A percentile compares a stretch with the other conserved stretches of the same genome.
Evolutionary conservation across 148 eudicot genomes (phyloP).

Genomic region (Camellia japonica): DNA sequence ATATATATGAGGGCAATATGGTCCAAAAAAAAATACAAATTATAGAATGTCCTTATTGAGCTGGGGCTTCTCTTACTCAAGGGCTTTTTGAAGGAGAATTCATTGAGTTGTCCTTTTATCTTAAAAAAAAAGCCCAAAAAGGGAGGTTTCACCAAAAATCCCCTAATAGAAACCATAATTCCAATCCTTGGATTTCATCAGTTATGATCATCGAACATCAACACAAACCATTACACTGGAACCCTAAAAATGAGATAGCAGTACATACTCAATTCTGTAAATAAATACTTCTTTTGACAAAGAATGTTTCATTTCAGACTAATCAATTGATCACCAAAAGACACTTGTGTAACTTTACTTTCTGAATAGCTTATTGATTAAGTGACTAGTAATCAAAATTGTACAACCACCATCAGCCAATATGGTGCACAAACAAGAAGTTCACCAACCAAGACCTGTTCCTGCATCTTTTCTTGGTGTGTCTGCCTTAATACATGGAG

Average conservation of each 20-base stretch:
- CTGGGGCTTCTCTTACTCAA: too few species aligned
- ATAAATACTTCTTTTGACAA: background rate
- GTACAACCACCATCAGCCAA: background rate
- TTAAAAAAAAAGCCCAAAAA: too few species aligned
- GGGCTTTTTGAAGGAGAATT: too few species aligned
- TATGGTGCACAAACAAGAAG: slow-evolving; percentile 9
- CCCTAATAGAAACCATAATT: background rate
- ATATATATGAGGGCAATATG: too few species aligned
- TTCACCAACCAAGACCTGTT: slow-evolving; percentile 63
- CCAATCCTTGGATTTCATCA: background rate
- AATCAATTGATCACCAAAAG: background rate
- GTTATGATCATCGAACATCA: background rate
- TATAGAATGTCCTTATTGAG: too few species aligned
- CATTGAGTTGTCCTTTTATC: too few species aligned
- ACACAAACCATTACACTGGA: background rate
- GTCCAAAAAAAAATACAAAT: too few species aligned
- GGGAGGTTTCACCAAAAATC: too few species aligned
- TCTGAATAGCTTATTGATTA: background rate
- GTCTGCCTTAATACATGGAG: slow-evolving; percentile 58
- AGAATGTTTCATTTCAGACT: background rate
- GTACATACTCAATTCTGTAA: background rate
- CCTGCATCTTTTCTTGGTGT: slow-evolving; percentile 53
- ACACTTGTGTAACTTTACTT: background rate
- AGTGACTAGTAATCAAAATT: background rate
- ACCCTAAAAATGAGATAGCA: background rate